Evolutionary conservation across 176 grass and related monocot genomes (phyloP).

Genomic region (Bolboschoenus planiculmis): DNA sequence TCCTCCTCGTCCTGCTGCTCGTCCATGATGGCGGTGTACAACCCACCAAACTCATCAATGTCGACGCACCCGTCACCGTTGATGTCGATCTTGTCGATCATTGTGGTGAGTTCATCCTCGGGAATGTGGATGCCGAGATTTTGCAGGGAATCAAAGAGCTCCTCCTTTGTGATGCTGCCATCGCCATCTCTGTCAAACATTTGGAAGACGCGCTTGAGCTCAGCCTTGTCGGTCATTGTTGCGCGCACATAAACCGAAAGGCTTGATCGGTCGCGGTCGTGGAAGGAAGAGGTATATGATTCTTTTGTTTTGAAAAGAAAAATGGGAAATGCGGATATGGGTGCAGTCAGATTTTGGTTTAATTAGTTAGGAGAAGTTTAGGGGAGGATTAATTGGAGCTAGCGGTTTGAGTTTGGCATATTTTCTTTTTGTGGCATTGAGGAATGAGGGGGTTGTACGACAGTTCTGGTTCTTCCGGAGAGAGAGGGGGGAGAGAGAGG

Average conservation of each 20-base stretch:
- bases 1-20: conserved; percentile 40
- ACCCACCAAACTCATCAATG: conserved; percentile 53
- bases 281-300: background rate
- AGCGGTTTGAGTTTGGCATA: conserved; percentile 2
- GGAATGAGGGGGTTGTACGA: background rate
- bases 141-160: conserved; percentile 52
- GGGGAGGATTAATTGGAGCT: background rate
- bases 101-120: conserved; percentile 44
- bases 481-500: background rate
- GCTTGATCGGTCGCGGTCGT: background rate
- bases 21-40: conserved; percentile 49
- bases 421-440: conserved; percentile 9
- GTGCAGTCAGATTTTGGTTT: background rate
- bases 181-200: conserved; percentile 75
- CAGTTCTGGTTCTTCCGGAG: background rate
- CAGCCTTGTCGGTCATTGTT: conserved; percentile 31
- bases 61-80: conserved; percentile 68
- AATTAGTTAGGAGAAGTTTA: background rate
- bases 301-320: background rate
- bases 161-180: conserved; percentile 58
- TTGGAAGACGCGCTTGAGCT: conserved; percentile 60
- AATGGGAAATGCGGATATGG: background rate
- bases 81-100: conserved; percentile 53
- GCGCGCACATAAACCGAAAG: background rate
- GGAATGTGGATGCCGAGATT: conserved; percentile 62